A percentile compares a stretch with the other conserved stretches of the same genome.
phyloP scores from a whole-genome alignment of 352 stramenopile genomes.

The Phytophthora litchii region DNA sequence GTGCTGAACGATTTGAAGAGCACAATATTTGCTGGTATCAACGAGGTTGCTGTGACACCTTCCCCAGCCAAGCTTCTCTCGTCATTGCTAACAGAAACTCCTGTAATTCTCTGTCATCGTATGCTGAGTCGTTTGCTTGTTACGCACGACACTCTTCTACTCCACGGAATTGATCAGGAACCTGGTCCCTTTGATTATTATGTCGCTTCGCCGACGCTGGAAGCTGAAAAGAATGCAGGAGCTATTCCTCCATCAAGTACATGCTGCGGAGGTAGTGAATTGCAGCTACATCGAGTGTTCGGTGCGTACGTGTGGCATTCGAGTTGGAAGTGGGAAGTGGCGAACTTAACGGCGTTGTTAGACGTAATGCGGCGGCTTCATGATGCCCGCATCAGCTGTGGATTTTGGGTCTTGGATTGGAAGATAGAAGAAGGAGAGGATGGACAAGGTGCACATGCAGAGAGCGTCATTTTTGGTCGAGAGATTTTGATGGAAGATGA shows the following conservation, averaged over 20 bases:
- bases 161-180: conserved; percentile 49
- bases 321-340: conserved; percentile 84
- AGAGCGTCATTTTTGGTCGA: conserved; percentile 81
- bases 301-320: conserved; percentile 89
- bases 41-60: conserved; percentile 42
- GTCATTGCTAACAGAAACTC: conserved; percentile 19
- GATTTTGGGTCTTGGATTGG: conserved; percentile 88
- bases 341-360: conserved; percentile 54
- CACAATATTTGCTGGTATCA: conserved; percentile 62
- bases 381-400: conserved; percentile 67
- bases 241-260: conserved; percentile 43
- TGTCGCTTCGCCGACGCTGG: conserved; percentile 31
- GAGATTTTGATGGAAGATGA: conserved; percentile 88
- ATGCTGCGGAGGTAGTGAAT: conserved; percentile 82
- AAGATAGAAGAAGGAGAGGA: conserved; percentile 68
- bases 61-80: conserved; percentile 36
- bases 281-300: conserved; percentile 80
- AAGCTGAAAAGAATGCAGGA: conserved; percentile 41
- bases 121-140: conserved; percentile 80
- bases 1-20: conserved; percentile 78
- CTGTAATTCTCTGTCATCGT: conserved; percentile 69
- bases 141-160: conserved; percentile 71
- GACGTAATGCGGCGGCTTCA: conserved; percentile 77
- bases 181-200: conserved; percentile 41
- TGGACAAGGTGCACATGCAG: conserved; percentile 48